Evolutionary conservation across 2,329 filamentous ascomycete species (phyloP).

Genomic region (Colletotrichum plurivorum): DNA sequence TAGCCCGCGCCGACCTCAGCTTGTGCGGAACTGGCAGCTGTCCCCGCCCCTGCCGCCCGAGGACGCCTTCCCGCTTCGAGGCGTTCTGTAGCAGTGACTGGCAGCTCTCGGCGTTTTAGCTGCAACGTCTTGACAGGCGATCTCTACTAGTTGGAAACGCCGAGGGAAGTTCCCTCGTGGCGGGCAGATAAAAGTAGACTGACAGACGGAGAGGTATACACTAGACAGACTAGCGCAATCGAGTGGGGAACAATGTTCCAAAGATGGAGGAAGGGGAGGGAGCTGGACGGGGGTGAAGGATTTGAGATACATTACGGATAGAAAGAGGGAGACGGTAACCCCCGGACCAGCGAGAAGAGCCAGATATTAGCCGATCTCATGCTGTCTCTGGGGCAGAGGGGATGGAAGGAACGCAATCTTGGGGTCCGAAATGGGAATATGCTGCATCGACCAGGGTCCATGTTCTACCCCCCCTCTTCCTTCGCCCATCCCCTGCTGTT

Average conservation of each 20-base stretch:
- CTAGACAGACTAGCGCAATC: no score
- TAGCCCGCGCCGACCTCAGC: background rate
- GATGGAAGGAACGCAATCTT: background rate
- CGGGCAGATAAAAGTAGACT: no score
- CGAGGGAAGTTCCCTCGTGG: no score
- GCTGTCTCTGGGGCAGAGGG: background rate
- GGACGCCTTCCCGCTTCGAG: slow-evolving; percentile 5
- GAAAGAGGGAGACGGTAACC: background rate
- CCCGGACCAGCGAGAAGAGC: no score
- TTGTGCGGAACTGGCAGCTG: slow-evolving; percentile 25
- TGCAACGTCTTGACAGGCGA: background rate
- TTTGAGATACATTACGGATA: no score
- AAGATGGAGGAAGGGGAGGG: no score
- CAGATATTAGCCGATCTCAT: background rate
- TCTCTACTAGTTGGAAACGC: background rate
- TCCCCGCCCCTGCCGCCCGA: slow-evolving; percentile 21
- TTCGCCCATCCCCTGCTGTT: background rate
- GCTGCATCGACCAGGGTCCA: background rate
- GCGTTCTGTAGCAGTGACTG: background rate
- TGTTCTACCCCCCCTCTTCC: background rate
- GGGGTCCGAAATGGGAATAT: background rate
- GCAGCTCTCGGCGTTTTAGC: background rate
- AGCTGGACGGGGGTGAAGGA: no score
- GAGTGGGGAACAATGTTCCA: no score
- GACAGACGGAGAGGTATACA: no score